Conservation (phyloP, 2,329 filamentous ascomycete genomes). For the Beauveria scarabaeidicola region DNA sequence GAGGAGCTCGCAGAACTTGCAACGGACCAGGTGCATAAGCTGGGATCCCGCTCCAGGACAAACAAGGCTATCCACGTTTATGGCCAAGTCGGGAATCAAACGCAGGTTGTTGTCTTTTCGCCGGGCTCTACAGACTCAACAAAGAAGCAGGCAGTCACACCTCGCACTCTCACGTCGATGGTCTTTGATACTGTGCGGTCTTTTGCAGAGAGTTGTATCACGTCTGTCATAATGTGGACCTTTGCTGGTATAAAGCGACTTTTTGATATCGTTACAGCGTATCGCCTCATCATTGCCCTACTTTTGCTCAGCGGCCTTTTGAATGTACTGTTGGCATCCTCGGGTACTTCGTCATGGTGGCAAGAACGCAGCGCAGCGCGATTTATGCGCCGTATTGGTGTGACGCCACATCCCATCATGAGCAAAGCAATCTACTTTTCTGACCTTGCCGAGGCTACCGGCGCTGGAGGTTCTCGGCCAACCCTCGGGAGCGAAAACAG, state of each 20-base stretch:
- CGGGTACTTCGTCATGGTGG: constrained; percentile 73
- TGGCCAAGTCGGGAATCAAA: constrained; percentile 63
- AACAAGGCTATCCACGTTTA: constrained; percentile 74
- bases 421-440: constrained; percentile 75
- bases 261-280: constrained; percentile 60
- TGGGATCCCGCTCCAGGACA: constrained; percentile 65
- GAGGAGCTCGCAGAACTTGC: constrained; percentile 68
- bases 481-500: constrained; percentile 36
- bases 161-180: constrained; percentile 57
- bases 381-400: constrained; percentile 76
- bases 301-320: constrained; percentile 60
- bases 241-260: constrained; percentile 57
- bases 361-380: constrained; percentile 67
- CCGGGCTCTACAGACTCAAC: constrained; percentile 38
- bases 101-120: constrained; percentile 53
- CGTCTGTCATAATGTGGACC: constrained; percentile 68
- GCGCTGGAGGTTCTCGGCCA: constrained; percentile 23
- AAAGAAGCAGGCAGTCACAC: constrained; percentile 52
- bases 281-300: constrained; percentile 63
- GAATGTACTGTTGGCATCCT: constrained; percentile 69
- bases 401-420: constrained; percentile 72
- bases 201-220: constrained; percentile 64
- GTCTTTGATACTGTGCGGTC: constrained; percentile 65
- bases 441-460: constrained; percentile 63
- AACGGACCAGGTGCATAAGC: constrained; percentile 66